Conservation (phyloP, 768 basidiomycete species). For the Peribolospora baueri region DNA sequence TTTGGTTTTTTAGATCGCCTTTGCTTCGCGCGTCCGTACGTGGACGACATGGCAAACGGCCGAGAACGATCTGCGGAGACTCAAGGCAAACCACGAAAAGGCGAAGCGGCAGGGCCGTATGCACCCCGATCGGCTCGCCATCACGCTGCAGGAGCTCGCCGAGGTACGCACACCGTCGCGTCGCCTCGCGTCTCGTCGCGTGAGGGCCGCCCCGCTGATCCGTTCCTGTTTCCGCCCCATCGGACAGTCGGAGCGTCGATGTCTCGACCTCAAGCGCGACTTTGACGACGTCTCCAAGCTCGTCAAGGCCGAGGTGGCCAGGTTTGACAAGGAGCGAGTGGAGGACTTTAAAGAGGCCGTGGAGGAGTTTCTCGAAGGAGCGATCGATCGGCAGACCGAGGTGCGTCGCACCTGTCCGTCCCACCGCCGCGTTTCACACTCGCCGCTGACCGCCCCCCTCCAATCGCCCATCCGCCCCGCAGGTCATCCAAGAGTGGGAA, state of each 20-base stretch:
- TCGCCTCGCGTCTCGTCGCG: too few species aligned
- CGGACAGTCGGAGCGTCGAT: constrained; percentile 53
- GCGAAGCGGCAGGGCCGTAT: constrained; percentile 51
- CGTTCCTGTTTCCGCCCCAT: neutral
- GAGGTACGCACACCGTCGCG: constrained; percentile 30
- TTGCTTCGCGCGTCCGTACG: constrained; percentile 59
- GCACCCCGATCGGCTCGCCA: constrained; percentile 41
- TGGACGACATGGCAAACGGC: constrained; percentile 58
- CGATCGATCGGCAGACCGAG: constrained; percentile 65
- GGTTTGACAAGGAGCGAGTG: constrained; percentile 81
- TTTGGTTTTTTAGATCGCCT: constrained; percentile 39
- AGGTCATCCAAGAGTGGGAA: constrained; percentile 5
- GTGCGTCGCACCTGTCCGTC: constrained; percentile 20
- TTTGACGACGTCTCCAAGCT: constrained; percentile 71
- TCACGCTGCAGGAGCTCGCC: constrained; percentile 51
- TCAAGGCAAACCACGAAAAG: constrained; percentile 55
- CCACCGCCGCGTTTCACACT: too few species aligned
- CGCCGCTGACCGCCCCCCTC: too few species aligned
- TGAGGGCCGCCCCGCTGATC: neutral
- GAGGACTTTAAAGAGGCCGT: constrained; percentile 74
- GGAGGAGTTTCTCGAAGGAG: constrained; percentile 60
- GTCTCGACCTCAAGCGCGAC: constrained; percentile 58
- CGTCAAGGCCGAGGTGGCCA: constrained; percentile 63
- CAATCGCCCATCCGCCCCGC: too few species aligned
- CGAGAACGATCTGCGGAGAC: constrained; percentile 47